A percentile compares a stretch with the other conserved stretches of the same genome.
Evolutionary conservation across 225 moss, liverwort and hornwort genomes (phyloP).

Genomic region (Climacium dendroides): DNA sequence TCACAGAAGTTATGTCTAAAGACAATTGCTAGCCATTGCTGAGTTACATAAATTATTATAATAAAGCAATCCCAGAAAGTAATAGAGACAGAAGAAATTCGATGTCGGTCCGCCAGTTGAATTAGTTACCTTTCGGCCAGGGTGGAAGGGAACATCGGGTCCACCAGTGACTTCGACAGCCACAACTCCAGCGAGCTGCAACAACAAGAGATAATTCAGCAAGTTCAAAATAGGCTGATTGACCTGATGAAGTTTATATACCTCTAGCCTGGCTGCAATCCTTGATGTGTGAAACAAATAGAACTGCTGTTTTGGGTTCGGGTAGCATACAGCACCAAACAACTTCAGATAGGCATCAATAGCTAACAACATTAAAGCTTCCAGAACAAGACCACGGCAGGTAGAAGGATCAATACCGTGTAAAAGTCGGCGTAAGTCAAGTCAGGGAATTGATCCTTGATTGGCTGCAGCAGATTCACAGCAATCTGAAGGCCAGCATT

Average conservation of each 20-base stretch:
- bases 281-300: background rate
- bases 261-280: background rate
- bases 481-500: constrained; percentile 66
- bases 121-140: constrained; percentile 53
- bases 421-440: constrained; percentile 40
- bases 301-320: background rate
- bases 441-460: constrained; percentile 26
- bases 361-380: background rate
- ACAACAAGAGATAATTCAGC: background rate
- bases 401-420: background rate
- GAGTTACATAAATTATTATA: background rate
- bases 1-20: background rate
- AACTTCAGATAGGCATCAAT: background rate
- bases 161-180: constrained; percentile 93
- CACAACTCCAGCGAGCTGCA: constrained; percentile 67
- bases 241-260: no score
- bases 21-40: background rate
- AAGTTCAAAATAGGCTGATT: background rate
- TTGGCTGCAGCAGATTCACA: constrained; percentile 43
- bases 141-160: constrained; percentile 75
- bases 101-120: background rate
- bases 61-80: no score
- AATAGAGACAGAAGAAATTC: background rate
- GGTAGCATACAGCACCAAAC: background rate
- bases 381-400: background rate